These are phyloP conservation scores for Diaporthe batatas DNA, from an alignment of 2,329 filamentous ascomycete species.

Conservation along the genomic window DNA sequence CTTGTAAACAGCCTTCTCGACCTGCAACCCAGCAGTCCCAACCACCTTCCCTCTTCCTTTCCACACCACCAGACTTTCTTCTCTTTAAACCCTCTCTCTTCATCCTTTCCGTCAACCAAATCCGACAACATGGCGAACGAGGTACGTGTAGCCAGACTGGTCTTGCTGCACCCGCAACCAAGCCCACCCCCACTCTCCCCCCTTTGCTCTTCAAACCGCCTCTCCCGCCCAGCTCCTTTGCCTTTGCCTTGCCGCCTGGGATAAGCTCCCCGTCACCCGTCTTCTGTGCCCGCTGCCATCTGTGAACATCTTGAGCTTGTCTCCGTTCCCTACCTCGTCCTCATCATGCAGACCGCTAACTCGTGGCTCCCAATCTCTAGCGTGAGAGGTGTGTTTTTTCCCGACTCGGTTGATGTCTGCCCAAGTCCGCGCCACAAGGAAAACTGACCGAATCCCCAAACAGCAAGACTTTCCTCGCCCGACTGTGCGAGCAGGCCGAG, in stretches of 20 bases:
- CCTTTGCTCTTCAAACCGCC: slow-evolving; percentile 16
- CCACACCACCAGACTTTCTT: slow-evolving; percentile 26
- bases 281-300: background rate
- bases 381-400: slow-evolving; percentile 50
- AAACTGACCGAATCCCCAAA: slow-evolving; percentile 53
- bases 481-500: slow-evolving; percentile 99
- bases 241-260: background rate
- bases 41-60: slow-evolving; percentile 29
- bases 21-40: slow-evolving; percentile 35
- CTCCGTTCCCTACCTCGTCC: background rate
- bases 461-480: slow-evolving; percentile 99
- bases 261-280: background rate
- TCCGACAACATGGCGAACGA: slow-evolving; percentile 50
- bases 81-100: slow-evolving; percentile 35
- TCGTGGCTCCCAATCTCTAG: slow-evolving; percentile 41
- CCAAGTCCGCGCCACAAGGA: slow-evolving; percentile 42
- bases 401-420: slow-evolving; percentile 31
- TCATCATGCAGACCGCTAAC: slow-evolving; percentile 45
- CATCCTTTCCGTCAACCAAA: slow-evolving; percentile 37
- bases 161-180: slow-evolving; percentile 9
- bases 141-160: slow-evolving; percentile 43
- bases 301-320: background rate
- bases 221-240: slow-evolving; percentile 6
- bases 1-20: slow-evolving; percentile 39
- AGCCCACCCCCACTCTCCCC: slow-evolving; percentile 39